A percentile compares a stretch with the other conserved stretches of the same genome.
Evolutionary conservation across 352 stramenopile species (phyloP).

Genomic region (Elongisporangium senticosum): DNA sequence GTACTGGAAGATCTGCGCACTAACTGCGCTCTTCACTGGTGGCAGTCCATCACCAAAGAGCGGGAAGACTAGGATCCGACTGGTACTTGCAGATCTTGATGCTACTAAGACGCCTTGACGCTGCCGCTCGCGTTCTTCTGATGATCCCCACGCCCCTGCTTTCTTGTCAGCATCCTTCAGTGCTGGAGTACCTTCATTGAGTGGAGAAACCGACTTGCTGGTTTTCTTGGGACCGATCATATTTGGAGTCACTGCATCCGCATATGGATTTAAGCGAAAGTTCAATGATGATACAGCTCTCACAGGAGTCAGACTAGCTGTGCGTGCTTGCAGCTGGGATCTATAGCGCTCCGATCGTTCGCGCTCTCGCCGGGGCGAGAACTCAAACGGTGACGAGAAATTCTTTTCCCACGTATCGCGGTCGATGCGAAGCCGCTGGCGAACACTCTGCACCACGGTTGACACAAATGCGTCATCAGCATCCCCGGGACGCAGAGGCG

Average conservation of each 20-base stretch:
- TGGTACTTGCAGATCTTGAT: neutral
- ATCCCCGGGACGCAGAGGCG: slow-evolving; percentile 20
- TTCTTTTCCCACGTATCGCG: slow-evolving; percentile 61
- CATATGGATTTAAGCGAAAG: slow-evolving; percentile 11
- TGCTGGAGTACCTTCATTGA: neutral
- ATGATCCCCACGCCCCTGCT: neutral
- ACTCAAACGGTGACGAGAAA: slow-evolving; percentile 61
- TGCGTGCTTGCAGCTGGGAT: slow-evolving; percentile 32
- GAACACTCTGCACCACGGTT: slow-evolving; percentile 41
- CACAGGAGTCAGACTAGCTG: neutral
- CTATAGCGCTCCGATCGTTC: slow-evolving; percentile 48
- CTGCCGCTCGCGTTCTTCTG: neutral
- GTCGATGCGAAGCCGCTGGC: slow-evolving; percentile 61
- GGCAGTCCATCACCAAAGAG: slow-evolving; percentile 59
- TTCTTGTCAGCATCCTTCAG: neutral
- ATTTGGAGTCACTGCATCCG: neutral
- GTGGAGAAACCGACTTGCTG: neutral
- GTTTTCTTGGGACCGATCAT: neutral
- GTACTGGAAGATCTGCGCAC: slow-evolving; percentile 58
- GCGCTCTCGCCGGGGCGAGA: slow-evolving; percentile 41
- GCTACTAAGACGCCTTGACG: neutral
- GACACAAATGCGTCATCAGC: slow-evolving; percentile 61
- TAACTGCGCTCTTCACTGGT: slow-evolving; percentile 57
- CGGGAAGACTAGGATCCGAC: slow-evolving; percentile 58
- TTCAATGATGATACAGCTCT: slow-evolving; percentile 10